These are phyloP conservation scores for Dactylellina drechsleri DNA, from an alignment of 2,329 filamentous ascomycete species.

Conservation along the genomic window DNA sequence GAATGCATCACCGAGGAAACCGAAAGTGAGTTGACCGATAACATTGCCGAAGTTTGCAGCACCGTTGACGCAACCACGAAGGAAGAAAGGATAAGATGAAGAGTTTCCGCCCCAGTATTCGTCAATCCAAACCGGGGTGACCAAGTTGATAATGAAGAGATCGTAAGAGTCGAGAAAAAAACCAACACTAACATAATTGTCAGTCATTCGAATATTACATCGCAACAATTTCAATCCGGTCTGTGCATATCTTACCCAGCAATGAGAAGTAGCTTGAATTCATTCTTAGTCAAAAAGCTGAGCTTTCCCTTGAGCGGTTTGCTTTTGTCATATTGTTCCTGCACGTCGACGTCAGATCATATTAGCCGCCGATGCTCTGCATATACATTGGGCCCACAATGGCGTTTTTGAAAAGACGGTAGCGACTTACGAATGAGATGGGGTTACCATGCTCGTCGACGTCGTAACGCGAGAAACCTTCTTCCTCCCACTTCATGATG, in stretches of 20 bases:
- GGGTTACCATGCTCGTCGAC: conserved; percentile 50
- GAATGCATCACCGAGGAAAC: conserved; percentile 78
- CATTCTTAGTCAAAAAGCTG: conserved; percentile 38
- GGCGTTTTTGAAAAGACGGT: no score
- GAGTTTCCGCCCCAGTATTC: conserved; percentile 52
- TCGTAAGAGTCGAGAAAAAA: conserved; percentile 91
- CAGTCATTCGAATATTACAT: background rate
- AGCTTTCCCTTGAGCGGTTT: conserved; percentile 39
- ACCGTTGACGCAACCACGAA: conserved; percentile 50
- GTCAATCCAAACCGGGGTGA: conserved; percentile 65
- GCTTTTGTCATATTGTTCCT: conserved; percentile 45
- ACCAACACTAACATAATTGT: conserved; percentile 68
- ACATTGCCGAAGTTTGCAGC: conserved; percentile 71
- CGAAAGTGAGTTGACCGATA: conserved; percentile 82
- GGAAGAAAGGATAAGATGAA: conserved; percentile 41
- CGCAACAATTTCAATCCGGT: no score
- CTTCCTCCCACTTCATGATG: conserved; percentile 54
- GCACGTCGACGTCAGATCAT: background rate
- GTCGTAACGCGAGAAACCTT: conserved; percentile 51
- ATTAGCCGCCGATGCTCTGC: conserved; percentile 5
- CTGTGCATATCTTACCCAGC: conserved; percentile 31
- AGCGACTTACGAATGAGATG: conserved; percentile 40
- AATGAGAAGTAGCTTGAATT: conserved; percentile 42
- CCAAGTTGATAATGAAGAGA: conserved; percentile 78
- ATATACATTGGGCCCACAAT: no score